Base-by-base conservation (phyloP, 768 basidiomycete species). In the Zangia roseola region DNA sequence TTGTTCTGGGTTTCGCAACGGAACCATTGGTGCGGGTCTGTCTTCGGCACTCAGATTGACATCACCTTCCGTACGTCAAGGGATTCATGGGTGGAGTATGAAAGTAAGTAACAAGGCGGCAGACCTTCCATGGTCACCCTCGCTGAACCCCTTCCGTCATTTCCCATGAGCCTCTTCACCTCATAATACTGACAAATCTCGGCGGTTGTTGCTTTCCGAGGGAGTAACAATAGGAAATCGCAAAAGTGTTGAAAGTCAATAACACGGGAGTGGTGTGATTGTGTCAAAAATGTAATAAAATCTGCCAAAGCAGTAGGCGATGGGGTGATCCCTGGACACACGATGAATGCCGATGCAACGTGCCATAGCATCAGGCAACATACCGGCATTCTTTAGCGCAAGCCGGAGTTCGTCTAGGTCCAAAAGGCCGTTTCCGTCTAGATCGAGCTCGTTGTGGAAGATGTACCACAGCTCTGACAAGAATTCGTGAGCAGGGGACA, bases 71-170 rank as follows among this genome's bases (percentile, higher is more conserved):
- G 42, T 63, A 50, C 54, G 58, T 52, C 51, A 68, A 55, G 16
- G 26, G 57, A 41, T 55, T 57, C 49, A 57, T 55, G 47, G 35
- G 42, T 56, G 50, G 38, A 53, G 52, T 50, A 49, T 35, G 47
- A 52, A 30, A 50, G 34, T 40, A 56, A 53, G 46, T 48, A 44
- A 50, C 43, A 53, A 41, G 45, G 47, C 37, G 16, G 44, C 73
- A 50, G 58, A 86, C 94, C 94, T 81, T 94, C 90, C 87, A 91
- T 92, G 37, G 84, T 91, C 35, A 92, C 82, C 59, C 90, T 80
- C 30, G 84, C 85, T 34, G 87, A 76, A 43, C 89, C 88, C 53
- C 86, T 76, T 28, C 84, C 88, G 61, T 91, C 91, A 60, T 84
- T 81, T 23, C 81, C 83, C 67, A 87, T 70, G 59, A 77, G 82